Base-by-base conservation (phyloP, 768 basidiomycete species). In the Fomitopsis pulvina region DNA sequence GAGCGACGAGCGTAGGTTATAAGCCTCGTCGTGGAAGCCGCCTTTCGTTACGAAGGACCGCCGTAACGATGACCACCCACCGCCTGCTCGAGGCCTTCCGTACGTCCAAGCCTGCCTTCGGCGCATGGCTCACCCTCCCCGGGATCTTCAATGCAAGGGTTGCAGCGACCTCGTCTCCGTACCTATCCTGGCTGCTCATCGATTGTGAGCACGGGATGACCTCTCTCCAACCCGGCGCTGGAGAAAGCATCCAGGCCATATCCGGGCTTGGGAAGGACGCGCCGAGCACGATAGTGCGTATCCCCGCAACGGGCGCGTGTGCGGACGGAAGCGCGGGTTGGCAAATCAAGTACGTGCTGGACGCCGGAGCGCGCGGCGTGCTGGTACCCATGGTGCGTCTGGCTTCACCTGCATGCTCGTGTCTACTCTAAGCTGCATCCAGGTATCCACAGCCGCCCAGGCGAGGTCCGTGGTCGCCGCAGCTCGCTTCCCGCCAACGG, bases 281-380 rank as follows among this genome's bases (percentile, higher is more conserved):
- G 1, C 78, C 79, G 0, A 83, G 77, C 55, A 68, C 76, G 9
- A 55, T 86, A 32, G 77, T 86, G 4, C 65, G 84, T 24, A 77
- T 85, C 42, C 79, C 84, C 6, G 81, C 81, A 7, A 85, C 83
- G 2, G 83, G 81, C 0, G 59, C 72, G 24, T 76, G 73, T 24
- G 61, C 59, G 45, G 57, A 62, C 34, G 66, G 67, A 0, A 75
- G 77, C 53, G 79, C 80, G 2, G 71, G 72, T 48, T 85, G 83
- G 82, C 83, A 85, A 62, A 83, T 86, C 65, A 86, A 86, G 66
- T 72, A 80, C 52, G 83, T 78, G 0, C 71, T 86, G 26, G 84
- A 86, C 57, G 78, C 79, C 0, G 85, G 84, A 4, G 84, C 83
- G 16, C 69, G 72, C 24, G 83, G 85, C 0, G 66, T 85, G 4